These are phyloP conservation scores for Aspergillus hiratsukae DNA, from an alignment of 2,329 filamentous ascomycete species.

Conservation along the genomic window DNA sequence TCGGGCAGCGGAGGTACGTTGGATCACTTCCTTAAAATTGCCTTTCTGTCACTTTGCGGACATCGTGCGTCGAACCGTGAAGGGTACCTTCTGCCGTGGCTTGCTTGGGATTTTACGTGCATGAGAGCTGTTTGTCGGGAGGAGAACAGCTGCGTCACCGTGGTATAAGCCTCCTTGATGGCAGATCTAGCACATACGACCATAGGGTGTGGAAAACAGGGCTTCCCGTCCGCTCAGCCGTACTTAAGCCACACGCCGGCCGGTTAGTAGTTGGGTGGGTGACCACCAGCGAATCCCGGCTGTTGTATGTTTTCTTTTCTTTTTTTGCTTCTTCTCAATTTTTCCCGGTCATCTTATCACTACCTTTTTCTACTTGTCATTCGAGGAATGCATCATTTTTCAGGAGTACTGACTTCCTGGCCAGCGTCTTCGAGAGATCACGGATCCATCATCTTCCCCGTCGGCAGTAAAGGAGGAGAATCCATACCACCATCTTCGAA, in stretches of 20 bases:
- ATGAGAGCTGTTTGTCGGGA: background rate
- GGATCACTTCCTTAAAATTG: slow-evolving; percentile 5
- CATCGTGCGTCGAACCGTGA: background rate
- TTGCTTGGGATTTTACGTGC: background rate
- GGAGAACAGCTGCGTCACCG: background rate
- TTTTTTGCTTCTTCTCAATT: background rate
- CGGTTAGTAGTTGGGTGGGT: slow-evolving; percentile 46
- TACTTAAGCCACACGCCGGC: slow-evolving; percentile 45
- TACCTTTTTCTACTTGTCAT: background rate
- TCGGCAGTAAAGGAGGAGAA: slow-evolving; percentile 49
- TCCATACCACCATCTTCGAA: slow-evolving; percentile 78
- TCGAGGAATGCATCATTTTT: background rate
- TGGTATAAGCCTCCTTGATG: slow-evolving; percentile 12
- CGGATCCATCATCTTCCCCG: slow-evolving; percentile 44
- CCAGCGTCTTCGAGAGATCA: slow-evolving; percentile 70
- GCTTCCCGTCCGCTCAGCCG: slow-evolving; percentile 46
- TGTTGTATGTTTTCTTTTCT: slow-evolving; percentile 39
- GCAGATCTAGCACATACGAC: slow-evolving; percentile 35
- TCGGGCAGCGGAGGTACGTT: slow-evolving; percentile 68
- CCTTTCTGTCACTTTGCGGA: background rate
- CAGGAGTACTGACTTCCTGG: slow-evolving; percentile 12
- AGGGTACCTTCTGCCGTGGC: background rate
- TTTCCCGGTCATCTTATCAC: background rate
- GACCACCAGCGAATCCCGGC: slow-evolving; percentile 44
- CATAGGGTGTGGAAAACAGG: slow-evolving; percentile 45